These are phyloP conservation scores for Rhodotorula mucilaginosa DNA, from an alignment of 1,284 basidiomycete genomes.

Conservation along the genomic window DNA sequence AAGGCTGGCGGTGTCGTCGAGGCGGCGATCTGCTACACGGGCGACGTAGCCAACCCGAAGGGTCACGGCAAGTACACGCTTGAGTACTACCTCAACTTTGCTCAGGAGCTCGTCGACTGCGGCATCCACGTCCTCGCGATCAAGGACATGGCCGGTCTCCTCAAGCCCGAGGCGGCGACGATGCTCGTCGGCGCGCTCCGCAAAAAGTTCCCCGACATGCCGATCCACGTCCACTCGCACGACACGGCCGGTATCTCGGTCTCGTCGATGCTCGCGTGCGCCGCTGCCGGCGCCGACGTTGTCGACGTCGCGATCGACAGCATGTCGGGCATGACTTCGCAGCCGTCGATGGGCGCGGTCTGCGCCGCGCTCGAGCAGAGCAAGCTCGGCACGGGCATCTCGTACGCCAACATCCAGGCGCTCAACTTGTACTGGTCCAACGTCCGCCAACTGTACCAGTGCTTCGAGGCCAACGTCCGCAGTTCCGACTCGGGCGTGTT, in stretches of 20 bases:
- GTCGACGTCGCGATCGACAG: slow-evolving; percentile 98
- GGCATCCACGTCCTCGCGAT: slow-evolving; percentile 97
- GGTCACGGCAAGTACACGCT: slow-evolving; percentile 93
- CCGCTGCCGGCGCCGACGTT: slow-evolving; percentile 93
- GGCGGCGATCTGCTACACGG: slow-evolving; percentile 98
- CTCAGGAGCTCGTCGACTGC: slow-evolving; percentile 87
- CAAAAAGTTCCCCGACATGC: slow-evolving; percentile 92
- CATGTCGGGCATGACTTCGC: slow-evolving; percentile 98
- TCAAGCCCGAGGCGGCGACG: slow-evolving; percentile 91
- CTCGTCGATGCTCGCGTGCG: slow-evolving; percentile 93
- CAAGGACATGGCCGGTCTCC: slow-evolving; percentile 99
- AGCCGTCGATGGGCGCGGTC: slow-evolving; percentile 97
- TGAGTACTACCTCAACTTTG: slow-evolving; percentile 95
- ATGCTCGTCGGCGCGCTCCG: slow-evolving; percentile 92
- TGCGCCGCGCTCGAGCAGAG: slow-evolving; percentile 94
- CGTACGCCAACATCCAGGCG: slow-evolving; percentile 94
- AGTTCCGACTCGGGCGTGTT: slow-evolving; percentile 84
- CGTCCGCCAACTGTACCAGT: slow-evolving; percentile 89
- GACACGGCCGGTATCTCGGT: slow-evolving; percentile 98
- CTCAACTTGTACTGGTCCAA: slow-evolving; percentile 99
- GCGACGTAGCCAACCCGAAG: slow-evolving; percentile 91
- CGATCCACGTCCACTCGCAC: slow-evolving; percentile 99
- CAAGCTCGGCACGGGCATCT: slow-evolving; percentile 89
- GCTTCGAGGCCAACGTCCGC: slow-evolving; percentile 98
- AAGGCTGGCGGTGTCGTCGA: slow-evolving; percentile 98